Evolutionary conservation across 2,329 filamentous ascomycete genomes (phyloP), one percentile per base, ranked within the genome.

Genomic region (Penicillium brasilianum): DNA sequence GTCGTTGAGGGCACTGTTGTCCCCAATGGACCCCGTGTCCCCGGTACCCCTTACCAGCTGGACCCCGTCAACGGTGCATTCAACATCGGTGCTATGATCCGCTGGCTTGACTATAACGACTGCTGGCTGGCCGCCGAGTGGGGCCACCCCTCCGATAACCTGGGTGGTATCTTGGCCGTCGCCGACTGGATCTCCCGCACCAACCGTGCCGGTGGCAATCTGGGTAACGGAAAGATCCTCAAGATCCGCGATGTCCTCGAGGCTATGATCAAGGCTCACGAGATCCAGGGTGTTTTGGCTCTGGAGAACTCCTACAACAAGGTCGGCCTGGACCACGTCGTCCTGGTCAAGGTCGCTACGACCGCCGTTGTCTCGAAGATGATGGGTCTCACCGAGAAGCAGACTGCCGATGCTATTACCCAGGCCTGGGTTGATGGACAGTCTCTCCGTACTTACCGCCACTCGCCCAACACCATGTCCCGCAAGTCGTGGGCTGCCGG

Each of bases 61-160:
- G 95, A 98, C 78, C 95, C 95, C 41, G 88, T 98, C 76, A 94
- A 94, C 73, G 95, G 90, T 65, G 95, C 95, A 66, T 98, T 99
- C 87, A 98, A 98, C 85, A 98, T 99, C 72, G 95, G 95, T 72
- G 91, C 95, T 73, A 96, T 97, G 90, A 97, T 99, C 82, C 87
- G 95, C 76, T 99, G 95, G 95, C 87, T 99, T 73, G 95, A 99
- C 83, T 99, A 98, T 87, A 99, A 99, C 80, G 95, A 99, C 86
- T 98, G 95, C 87, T 99, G 94, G 95, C 85, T 98, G 66, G 95
- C 94, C 48, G 95, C 95, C 59, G 95, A 99, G 83, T 99, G 95
- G 95, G 95, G 95, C 61, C 95, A 99, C 80, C 95, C 95, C 64
- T 97, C 93, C 4, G 95, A 99, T 84, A 99, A 99, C 84, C 81